A percentile compares a stretch with the other conserved stretches of the same genome.
phyloP scores from a whole-genome alignment of 1,284 basidiomycete genomes.

The Heliocybe sulcata region DNA sequence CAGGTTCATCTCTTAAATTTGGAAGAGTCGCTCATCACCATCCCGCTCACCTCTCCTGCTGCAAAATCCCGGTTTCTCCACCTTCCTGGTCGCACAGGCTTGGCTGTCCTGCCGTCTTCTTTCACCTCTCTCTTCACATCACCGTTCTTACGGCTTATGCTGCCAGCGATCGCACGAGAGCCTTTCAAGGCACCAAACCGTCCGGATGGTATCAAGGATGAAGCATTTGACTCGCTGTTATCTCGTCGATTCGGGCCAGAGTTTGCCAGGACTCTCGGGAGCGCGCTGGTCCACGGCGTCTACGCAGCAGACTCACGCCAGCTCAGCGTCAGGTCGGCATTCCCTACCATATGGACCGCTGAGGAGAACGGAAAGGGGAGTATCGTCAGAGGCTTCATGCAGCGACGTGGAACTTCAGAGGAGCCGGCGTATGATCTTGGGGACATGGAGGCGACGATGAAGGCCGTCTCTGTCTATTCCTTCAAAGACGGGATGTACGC shows the following conservation, averaged over 20 bases:
- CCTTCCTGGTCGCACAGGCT: constrained; percentile 40
- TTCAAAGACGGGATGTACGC: constrained; percentile 75
- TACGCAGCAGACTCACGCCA: constrained; percentile 81
- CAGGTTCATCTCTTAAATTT: constrained; percentile 75
- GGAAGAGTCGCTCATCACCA: constrained; percentile 48
- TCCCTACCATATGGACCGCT: constrained; percentile 66
- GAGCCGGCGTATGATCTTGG: constrained; percentile 43
- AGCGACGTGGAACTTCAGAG: constrained; percentile 12
- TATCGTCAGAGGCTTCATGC: constrained; percentile 58
- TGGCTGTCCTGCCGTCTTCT: constrained; percentile 41
- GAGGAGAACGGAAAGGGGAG: constrained; percentile 65
- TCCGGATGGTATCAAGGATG: constrained; percentile 25
- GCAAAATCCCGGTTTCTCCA: constrained; percentile 73
- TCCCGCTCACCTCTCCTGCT: constrained; percentile 59
- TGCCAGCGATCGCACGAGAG: constrained; percentile 54
- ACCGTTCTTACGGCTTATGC: constrained; percentile 41
- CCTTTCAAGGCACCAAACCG: constrained; percentile 40
- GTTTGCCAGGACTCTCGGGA: constrained; percentile 73
- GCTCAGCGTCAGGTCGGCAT: constrained; percentile 73
- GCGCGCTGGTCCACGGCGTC: constrained; percentile 87
- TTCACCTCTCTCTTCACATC: constrained; percentile 33
- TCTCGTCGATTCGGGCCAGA: constrained; percentile 66
- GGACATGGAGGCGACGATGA: constrained; percentile 44
- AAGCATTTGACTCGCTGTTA: constrained; percentile 79
- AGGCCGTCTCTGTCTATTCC: constrained; percentile 68